Conservation (phyloP, 257 asterid species). For the Solanum gracilifrons region DNA sequence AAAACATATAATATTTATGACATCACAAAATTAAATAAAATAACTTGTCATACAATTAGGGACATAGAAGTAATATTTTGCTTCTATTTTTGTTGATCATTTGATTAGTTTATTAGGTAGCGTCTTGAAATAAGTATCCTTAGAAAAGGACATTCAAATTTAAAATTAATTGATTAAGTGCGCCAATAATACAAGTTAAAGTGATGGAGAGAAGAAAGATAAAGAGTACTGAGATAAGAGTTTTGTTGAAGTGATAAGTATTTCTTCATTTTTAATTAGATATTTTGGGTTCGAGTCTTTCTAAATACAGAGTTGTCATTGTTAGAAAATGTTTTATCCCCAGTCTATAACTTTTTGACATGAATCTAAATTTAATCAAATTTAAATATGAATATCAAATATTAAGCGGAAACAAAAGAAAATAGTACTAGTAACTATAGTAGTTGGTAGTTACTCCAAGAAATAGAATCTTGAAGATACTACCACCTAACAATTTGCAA, state of each 20-base stretch:
- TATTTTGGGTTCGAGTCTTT: too few species aligned
- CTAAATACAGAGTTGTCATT: rapidly evolving
- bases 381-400: too few species aligned
- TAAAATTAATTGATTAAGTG: neutral
- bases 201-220: neutral
- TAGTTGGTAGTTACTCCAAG: neutral
- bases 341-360: rapidly evolving
- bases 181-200: neutral
- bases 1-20: neutral
- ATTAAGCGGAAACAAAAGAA: neutral
- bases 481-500: neutral
- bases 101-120: neutral
- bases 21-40: neutral
- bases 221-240: too few species aligned
- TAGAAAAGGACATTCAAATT: neutral
- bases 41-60: neutral
- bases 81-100: neutral
- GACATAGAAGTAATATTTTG: neutral
- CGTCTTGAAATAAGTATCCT: neutral
- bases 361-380: too few species aligned
- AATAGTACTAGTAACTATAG: neutral
- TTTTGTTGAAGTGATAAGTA: too few species aligned
- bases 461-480: neutral
- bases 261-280: too few species aligned
- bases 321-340: too few species aligned